A percentile compares a stretch with the other conserved stretches of the same genome.
phyloP scores from a whole-genome alignment of 257 asterid species.

The Anisodus tanguticus region DNA sequence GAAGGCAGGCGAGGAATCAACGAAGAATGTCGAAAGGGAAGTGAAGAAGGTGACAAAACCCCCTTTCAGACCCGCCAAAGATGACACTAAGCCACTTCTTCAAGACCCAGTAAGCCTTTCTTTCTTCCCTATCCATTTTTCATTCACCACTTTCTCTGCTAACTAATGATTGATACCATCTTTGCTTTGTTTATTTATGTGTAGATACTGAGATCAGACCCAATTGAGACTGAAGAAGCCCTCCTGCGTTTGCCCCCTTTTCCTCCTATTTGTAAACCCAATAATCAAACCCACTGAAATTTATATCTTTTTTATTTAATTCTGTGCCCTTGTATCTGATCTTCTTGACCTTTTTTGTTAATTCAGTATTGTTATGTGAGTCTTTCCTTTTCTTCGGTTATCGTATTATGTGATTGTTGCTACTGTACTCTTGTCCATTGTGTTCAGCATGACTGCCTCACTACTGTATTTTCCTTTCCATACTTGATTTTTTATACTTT shows the following conservation, averaged over 20 bases:
- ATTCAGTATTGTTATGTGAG: too few species aligned
- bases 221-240: constrained; percentile 89
- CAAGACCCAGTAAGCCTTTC: constrained; percentile 67
- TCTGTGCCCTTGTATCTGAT: not conserved
- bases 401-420: too few species aligned
- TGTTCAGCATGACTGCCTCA: too few species aligned
- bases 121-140: not conserved
- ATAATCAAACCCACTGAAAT: constrained; percentile 18
- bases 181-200: not conserved
- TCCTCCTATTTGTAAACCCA: constrained; percentile 55
- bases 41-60: constrained; percentile 50
- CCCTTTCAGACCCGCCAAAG: constrained; percentile 67
- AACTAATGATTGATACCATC: not conserved
- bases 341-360: not conserved
- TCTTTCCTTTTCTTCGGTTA: too few species aligned
- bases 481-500: too few species aligned
- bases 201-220: constrained; percentile 85
- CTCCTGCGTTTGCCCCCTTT: constrained; percentile 80
- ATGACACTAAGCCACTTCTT: constrained; percentile 80
- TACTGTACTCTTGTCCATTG: too few species aligned
- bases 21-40: constrained; percentile 38
- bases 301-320: not conserved
- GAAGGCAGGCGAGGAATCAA: constrained; percentile 43
- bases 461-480: too few species aligned
- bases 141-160: not conserved